Base-by-base conservation (phyloP, 2,329 filamentous ascomycete species). In the Penicillium sp. region DNA sequence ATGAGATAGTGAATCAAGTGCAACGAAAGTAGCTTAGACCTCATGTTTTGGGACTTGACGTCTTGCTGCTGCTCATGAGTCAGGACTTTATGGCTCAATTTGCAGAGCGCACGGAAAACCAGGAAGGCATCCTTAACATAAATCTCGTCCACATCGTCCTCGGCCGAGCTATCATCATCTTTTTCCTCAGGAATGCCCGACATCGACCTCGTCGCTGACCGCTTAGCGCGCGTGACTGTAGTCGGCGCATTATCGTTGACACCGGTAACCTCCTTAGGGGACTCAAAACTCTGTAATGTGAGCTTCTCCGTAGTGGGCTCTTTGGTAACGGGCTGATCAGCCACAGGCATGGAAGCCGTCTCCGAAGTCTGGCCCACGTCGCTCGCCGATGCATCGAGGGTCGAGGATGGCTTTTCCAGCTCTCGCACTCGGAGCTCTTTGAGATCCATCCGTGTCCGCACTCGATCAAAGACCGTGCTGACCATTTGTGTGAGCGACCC, bases 401-500 rank as follows among this genome's bases (percentile, higher is more conserved):
- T 72, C 2, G 69, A 65, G 12, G 69, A 56, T 68, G 68, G 59
- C 44, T 72, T 72, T 6, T 71, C 68, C 12, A 66, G 61, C 35
- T 77, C 73, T 45, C 74, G 72, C 53, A 88, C 66, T 21, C 91
- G 84, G 35, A 89, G 81, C 69, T 97, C 92, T 73, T 96, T 97
- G 79, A 91, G 86, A 55, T 92, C 87, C 58, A 99, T 77, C 50
- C 94, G 83, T 1, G 84, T 84, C 77, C 94, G 95, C 60, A 99
- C 93, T 58, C 94, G 82, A 74, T 99, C 94, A 67, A 99, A 99
- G 3, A 99, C 94, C 1, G 93, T 97, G 61, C 93, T 92, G 38
- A 97, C 91, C 94, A 99, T 99, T 75, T 99, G 94, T 4, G 93
- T 96, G 68, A 99, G 79, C 4, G 94, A 97, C 3, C 94, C 94